Percentiles rank a stretch among this genome's conserved stretches.
phyloP scores from a whole-genome alignment of 2,329 filamentous ascomycete species.

The Chaetoscypha palmicola region DNA sequence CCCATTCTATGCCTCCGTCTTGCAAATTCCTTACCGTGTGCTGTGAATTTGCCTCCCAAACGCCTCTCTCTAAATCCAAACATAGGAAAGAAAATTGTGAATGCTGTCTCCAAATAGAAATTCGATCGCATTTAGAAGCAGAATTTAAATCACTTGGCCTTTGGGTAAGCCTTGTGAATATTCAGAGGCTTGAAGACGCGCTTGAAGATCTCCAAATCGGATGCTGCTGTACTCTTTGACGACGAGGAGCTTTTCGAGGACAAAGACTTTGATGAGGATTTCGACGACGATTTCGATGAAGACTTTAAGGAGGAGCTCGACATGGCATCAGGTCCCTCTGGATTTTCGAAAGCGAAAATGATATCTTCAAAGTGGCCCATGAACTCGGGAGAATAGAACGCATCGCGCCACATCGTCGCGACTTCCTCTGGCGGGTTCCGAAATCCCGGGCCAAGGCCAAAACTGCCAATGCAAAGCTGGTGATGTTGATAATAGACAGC shows the following conservation, averaged over 20 bases:
- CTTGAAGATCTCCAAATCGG: constrained; percentile 48
- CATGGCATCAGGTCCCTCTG: constrained; percentile 39
- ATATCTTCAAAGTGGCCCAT: constrained; percentile 55
- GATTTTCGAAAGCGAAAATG: constrained; percentile 58
- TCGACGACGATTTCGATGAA: constrained; percentile 13
- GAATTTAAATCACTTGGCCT: too few relatives aligned
- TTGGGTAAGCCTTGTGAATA: too few relatives aligned
- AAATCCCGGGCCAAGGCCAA: constrained; percentile 56
- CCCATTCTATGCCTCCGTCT: too few relatives aligned
- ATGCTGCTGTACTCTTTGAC: constrained; percentile 28
- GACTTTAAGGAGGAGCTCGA: constrained; percentile 30
- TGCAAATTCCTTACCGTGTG: too few relatives aligned
- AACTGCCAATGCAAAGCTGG: constrained; percentile 55
- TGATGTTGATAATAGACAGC: constrained; percentile 54
- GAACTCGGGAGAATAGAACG: constrained; percentile 56
- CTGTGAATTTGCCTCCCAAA: too few relatives aligned
- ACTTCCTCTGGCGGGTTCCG: constrained; percentile 59
- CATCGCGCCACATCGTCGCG: constrained; percentile 58
- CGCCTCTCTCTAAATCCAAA: too few relatives aligned
- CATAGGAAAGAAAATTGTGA: too few relatives aligned
- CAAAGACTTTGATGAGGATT: constrained; percentile 7
- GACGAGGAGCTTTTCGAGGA: constrained; percentile 13
- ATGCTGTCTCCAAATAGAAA: too few relatives aligned
- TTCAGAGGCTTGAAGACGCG: constrained; percentile 44
- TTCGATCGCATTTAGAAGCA: too few relatives aligned